These are phyloP conservation scores for Basipetospora sp. DNA, from an alignment of 2,329 filamentous ascomycete species.

Conservation along the genomic window DNA sequence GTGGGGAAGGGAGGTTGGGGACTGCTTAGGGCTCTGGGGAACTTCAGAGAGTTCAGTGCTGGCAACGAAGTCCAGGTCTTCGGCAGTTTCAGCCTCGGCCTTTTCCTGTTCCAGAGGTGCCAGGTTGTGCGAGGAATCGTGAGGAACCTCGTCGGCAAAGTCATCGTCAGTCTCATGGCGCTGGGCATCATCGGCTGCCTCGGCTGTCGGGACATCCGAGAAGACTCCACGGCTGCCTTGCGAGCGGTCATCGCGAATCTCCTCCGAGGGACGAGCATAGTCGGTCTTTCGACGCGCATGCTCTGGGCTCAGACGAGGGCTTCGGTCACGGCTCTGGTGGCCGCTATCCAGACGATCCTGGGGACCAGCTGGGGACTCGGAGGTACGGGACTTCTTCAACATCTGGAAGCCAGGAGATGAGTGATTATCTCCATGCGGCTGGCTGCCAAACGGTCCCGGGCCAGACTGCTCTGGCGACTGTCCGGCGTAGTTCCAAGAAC, in stretches of 20 bases:
- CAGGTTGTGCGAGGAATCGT: constrained; percentile 3
- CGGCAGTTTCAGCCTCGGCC: constrained; percentile 3
- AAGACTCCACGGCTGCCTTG: constrained; percentile 7
- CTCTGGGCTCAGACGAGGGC: constrained; percentile 29
- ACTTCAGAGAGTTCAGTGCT: no score
- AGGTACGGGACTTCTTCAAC: constrained; percentile 33
- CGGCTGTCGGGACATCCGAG: constrained; percentile 5
- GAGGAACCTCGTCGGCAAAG: background rate
- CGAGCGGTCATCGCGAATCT: constrained; percentile 7
- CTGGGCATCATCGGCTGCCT: constrained; percentile 5
- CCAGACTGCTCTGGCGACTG: constrained; percentile 16
- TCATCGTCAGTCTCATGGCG: no score
- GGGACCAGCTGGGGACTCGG: constrained; percentile 23
- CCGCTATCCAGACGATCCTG: constrained; percentile 25
- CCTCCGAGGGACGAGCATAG: constrained; percentile 27
- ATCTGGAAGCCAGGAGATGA: constrained; percentile 23
- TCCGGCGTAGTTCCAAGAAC: constrained; percentile 10
- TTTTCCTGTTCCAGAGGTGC: background rate
- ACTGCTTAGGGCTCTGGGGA: constrained; percentile 1
- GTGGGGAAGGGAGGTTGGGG: constrained; percentile 5
- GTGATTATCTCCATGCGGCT: constrained; percentile 14
- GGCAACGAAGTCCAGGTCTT: constrained; percentile 1
- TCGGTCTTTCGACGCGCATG: constrained; percentile 24
- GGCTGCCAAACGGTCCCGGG: constrained; percentile 11
- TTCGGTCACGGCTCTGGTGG: constrained; percentile 19